Conservation (phyloP, 176 grass and related monocot genomes). For the Dactylis glomerata region DNA sequence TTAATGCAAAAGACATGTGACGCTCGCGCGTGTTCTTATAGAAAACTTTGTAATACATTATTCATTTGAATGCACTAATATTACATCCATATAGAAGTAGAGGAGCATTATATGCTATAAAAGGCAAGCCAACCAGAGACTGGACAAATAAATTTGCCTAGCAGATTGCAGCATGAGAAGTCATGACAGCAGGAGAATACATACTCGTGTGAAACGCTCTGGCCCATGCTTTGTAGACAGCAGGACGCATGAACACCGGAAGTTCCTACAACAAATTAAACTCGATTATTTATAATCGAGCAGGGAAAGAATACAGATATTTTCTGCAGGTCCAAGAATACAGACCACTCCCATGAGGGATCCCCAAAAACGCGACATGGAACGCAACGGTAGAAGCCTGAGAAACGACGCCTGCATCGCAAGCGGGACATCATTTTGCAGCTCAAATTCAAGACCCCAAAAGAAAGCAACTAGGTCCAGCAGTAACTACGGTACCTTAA, state of each 20-base stretch:
- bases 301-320: too few relatives aligned
- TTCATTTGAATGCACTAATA: not conserved
- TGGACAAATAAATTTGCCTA: not conserved
- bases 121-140: not conserved
- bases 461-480: not conserved
- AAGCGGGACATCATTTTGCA: not conserved
- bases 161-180: not conserved
- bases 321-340: too few relatives aligned
- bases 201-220: constrained; percentile 79
- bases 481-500: constrained; percentile 43
- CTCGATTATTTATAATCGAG: not conserved
- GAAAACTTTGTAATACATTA: too few relatives aligned
- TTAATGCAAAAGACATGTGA: too few relatives aligned
- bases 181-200: not conserved
- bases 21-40: too few relatives aligned
- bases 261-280: constrained; percentile 41
- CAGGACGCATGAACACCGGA: constrained; percentile 53
- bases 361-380: constrained; percentile 80
- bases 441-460: not conserved
- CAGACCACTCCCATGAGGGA: constrained; percentile 76
- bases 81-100: not conserved
- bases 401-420: constrained; percentile 64
- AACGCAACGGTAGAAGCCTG: constrained; percentile 73
- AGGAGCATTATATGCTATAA: not conserved
- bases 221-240: constrained; percentile 68